Conservation (phyloP, 2,329 filamentous ascomycete species). For the Colletotrichum graminicola region DNA sequence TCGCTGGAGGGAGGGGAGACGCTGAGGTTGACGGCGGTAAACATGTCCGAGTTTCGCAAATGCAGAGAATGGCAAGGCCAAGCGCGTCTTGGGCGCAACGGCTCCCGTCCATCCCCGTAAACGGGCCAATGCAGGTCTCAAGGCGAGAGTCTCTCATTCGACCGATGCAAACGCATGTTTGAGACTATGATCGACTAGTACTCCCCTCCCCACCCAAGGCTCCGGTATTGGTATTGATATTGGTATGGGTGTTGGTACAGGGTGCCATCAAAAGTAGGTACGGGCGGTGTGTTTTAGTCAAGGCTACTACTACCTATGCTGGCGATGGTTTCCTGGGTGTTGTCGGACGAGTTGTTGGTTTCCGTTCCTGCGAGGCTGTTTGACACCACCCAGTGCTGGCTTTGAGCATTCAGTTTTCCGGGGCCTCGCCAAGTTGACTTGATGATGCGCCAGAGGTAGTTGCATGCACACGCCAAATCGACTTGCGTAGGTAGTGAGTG, state of each 20-base stretch:
- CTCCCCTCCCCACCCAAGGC: conserved; percentile 44
- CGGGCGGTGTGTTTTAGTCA: background rate
- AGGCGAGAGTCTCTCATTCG: conserved; percentile 29
- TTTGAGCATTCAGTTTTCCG: background rate
- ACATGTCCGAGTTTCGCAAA: conserved; percentile 25
- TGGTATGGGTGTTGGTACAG: conserved; percentile 24
- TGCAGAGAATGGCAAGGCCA: conserved; percentile 4
- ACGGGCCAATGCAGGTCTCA: conserved; percentile 41
- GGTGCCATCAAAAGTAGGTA: background rate
- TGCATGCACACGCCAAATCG: conserved; percentile 12
- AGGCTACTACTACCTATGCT: background rate
- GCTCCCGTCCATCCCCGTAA: conserved; percentile 30
- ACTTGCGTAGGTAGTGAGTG: background rate
- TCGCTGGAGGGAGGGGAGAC: conserved; percentile 8
- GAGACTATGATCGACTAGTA: conserved; percentile 44
- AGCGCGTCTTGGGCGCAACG: conserved; percentile 32
- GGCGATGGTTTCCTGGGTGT: background rate
- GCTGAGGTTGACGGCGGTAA: conserved; percentile 10
- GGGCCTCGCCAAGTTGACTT: background rate
- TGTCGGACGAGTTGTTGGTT: background rate
- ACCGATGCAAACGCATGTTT: conserved; percentile 38
- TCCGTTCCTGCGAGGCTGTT: conserved; percentile 9
- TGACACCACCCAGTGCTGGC: background rate
- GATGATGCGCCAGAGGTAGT: background rate
- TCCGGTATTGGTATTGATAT: conserved; percentile 31